These are phyloP conservation scores for Petunia hybrid DNA, from an alignment of 305 asterid genomes.

Conservation along the genomic window DNA sequence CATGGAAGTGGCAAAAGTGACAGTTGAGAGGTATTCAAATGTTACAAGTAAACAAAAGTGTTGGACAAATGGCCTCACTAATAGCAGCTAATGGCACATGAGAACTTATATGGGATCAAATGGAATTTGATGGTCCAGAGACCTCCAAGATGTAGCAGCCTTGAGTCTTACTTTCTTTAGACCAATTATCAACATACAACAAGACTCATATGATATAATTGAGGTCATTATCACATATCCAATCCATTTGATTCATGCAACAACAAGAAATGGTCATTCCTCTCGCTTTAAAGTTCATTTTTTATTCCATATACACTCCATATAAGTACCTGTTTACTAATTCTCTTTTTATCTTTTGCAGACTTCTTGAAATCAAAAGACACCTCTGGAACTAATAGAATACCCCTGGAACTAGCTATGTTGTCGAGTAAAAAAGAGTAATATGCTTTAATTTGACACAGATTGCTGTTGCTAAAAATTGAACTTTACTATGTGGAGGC, in stretches of 20 bases:
- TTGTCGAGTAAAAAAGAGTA: neutral
- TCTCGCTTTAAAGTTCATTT: no score
- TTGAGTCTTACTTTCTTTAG: neutral
- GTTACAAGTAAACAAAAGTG: neutral
- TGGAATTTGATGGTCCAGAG: neutral
- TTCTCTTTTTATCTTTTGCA: neutral
- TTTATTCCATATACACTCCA: neutral
- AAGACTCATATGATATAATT: neutral
- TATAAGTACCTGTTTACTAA: no score
- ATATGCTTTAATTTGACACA: neutral
- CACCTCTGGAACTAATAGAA: neutral
- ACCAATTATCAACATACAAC: constrained; percentile 22
- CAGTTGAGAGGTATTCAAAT: constrained; percentile 20
- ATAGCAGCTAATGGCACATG: neutral
- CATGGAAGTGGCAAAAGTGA: neutral
- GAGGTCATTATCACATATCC: neutral
- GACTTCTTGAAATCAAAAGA: neutral
- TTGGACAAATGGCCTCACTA: neutral
- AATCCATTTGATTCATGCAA: neutral
- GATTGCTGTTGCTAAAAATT: neutral
- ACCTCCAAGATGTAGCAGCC: neutral
- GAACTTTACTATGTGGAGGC: neutral
- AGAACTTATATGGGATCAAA: neutral
- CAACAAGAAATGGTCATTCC: neutral
- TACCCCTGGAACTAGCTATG: neutral